Conservation (phyloP, 129 eudicot species). For the Flaveria brownii region DNA sequence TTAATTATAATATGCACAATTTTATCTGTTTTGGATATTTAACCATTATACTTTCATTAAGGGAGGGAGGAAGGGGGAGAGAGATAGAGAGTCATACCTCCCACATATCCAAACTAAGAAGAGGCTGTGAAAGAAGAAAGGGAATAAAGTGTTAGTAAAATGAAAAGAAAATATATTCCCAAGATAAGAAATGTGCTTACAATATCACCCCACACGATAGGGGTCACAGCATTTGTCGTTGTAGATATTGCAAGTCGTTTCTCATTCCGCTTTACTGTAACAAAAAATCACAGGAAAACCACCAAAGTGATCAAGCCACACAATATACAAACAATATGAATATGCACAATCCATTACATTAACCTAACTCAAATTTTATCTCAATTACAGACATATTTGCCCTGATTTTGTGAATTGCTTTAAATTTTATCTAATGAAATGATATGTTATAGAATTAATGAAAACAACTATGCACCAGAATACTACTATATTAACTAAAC, state of each 20-base stretch:
- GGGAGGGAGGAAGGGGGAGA: background rate
- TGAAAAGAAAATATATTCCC: background rate
- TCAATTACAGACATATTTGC: background rate
- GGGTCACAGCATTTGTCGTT: slow-evolving; percentile 84
- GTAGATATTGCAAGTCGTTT: slow-evolving; percentile 67
- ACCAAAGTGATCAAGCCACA: slow-evolving; percentile 7
- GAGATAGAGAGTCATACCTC: slow-evolving; percentile 61
- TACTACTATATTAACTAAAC: slow-evolving; percentile 6
- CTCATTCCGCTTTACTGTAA: slow-evolving; percentile 77
- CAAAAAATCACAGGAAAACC: slow-evolving; percentile 16
- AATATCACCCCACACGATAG: slow-evolving; percentile 78
- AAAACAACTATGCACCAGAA: slow-evolving; percentile 4
- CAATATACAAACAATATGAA: background rate
- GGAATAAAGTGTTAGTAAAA: slow-evolving; percentile 21
- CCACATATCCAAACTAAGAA: slow-evolving; percentile 89
- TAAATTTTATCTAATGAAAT: background rate
- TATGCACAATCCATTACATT: background rate
- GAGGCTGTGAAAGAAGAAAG: slow-evolving; percentile 65
- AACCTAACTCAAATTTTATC: background rate
- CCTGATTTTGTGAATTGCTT: background rate
- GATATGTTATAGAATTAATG: background rate
- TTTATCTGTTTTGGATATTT: background rate
- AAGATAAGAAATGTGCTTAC: slow-evolving; percentile 52
- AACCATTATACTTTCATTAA: too few relatives aligned
- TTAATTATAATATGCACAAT: background rate